These are phyloP conservation scores for Podospora appendiculata DNA, from an alignment of 495 filamentous ascomycete genomes.

Conservation along the genomic window DNA sequence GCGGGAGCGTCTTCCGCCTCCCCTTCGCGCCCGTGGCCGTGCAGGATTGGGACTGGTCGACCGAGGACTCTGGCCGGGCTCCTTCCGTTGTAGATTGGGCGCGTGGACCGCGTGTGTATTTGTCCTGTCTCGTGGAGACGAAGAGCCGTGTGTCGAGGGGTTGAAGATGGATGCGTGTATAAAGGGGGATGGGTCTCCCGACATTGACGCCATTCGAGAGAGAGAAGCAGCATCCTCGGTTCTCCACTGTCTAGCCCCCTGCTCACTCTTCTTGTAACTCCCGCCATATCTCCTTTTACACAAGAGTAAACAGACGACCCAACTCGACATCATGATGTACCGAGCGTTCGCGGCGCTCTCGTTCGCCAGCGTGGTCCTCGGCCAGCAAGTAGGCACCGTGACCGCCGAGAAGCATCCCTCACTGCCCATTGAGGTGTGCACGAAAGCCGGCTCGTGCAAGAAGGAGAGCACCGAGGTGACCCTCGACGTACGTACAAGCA, in stretches of 20 bases:
- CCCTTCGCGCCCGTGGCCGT: too few species aligned
- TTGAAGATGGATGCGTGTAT: too few species aligned
- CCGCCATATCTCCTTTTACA: too few species aligned
- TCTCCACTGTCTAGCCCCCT: too few species aligned
- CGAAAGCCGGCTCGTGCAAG: conserved; percentile 42
- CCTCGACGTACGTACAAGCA: conserved; percentile 36
- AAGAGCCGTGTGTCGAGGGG: too few species aligned
- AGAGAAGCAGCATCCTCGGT: too few species aligned
- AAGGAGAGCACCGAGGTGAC: conserved; percentile 42
- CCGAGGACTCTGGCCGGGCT: not conserved
- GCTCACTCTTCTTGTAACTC: too few species aligned
- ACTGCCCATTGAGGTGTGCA: conserved; percentile 49
- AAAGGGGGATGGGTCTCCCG: too few species aligned
- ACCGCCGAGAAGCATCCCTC: conserved; percentile 48
- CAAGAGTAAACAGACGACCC: too few species aligned
- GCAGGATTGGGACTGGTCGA: not conserved
- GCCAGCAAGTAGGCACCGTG: conserved; percentile 45
- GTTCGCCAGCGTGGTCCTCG: conserved; percentile 28
- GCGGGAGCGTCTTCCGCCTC: too few species aligned
- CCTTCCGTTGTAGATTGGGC: not conserved
- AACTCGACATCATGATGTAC: not conserved
- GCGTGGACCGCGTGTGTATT: not conserved
- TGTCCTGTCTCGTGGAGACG: too few species aligned
- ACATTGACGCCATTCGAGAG: too few species aligned
- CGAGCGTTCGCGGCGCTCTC: conserved; percentile 18